Percentiles rank a stretch among this genome's conserved stretches.
Evolutionary conservation across 1,139 yeast genomes (phyloP).

Genomic region (Hansenula sp.): DNA sequence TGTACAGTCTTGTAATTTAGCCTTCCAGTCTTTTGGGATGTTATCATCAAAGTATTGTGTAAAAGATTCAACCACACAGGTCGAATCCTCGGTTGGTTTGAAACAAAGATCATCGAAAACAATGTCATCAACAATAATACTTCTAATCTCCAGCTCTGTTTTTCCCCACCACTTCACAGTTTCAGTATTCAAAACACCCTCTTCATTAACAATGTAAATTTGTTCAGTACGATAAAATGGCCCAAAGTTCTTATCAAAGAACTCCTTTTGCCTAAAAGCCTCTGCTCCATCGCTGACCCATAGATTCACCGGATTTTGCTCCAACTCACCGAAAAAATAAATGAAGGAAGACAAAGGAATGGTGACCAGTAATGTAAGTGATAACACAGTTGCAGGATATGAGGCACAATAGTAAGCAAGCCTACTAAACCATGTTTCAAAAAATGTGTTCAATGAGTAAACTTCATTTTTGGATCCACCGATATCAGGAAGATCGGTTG

Average conservation of each 20-base stretch:
- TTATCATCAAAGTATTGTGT: slow-evolving; percentile 84
- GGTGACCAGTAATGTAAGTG: slow-evolving; percentile 40
- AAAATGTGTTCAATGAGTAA: slow-evolving; percentile 38
- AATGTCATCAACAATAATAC: slow-evolving; percentile 24
- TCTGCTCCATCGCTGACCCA: slow-evolving; percentile 89
- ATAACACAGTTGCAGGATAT: slow-evolving; percentile 55
- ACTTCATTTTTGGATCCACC: slow-evolving; percentile 19
- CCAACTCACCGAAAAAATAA: slow-evolving; percentile 49
- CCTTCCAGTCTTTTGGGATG: slow-evolving; percentile 60
- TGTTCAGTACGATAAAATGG: slow-evolving; percentile 92
- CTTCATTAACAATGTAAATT: slow-evolving; percentile 68
- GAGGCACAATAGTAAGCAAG: slow-evolving; percentile 55
- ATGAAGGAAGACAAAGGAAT: slow-evolving; percentile 51
- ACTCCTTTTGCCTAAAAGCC: slow-evolving; percentile 63
- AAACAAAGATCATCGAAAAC: slow-evolving; percentile 71
- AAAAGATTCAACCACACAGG: slow-evolving; percentile 84
- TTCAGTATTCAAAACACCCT: slow-evolving; percentile 53
- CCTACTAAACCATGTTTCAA: slow-evolving; percentile 42
- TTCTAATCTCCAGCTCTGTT: slow-evolving; percentile 54
- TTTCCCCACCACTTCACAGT: slow-evolving; percentile 85
- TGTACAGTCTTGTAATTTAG: slow-evolving; percentile 55
- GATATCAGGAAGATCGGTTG: slow-evolving; percentile 16
- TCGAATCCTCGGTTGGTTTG: slow-evolving; percentile 69
- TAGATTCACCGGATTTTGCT: slow-evolving; percentile 72
- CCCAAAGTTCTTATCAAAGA: slow-evolving; percentile 79